Evolutionary conservation across 495 filamentous ascomycete genomes (phyloP).

Genomic region (Daldinia childiae): DNA sequence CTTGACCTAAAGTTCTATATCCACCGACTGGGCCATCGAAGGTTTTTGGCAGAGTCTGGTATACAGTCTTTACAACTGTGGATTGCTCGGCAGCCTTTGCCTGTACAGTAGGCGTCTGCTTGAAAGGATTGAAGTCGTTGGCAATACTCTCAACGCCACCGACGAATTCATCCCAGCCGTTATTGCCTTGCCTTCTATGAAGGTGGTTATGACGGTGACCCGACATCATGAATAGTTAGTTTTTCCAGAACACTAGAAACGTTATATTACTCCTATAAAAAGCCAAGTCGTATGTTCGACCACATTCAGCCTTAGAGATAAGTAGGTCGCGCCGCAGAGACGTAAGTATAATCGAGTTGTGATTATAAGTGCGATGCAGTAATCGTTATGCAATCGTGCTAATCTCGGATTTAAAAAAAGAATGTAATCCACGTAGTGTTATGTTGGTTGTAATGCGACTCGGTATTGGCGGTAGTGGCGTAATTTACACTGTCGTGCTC

Average conservation of each 20-base stretch:
- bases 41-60: conserved; percentile 63
- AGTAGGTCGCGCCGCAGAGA: not conserved
- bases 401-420: conserved; percentile 30
- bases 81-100: conserved; percentile 44
- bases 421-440: conserved; percentile 37
- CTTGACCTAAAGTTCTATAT: conserved; percentile 58
- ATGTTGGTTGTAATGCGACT: conserved; percentile 27
- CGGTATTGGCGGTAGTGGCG: conserved; percentile 23
- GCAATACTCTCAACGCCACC: conserved; percentile 32
- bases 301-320: conserved; percentile 6
- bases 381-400: conserved; percentile 8
- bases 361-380: not conserved
- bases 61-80: conserved; percentile 61
- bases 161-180: conserved; percentile 40
- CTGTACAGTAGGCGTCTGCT: conserved; percentile 28
- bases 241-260: not conserved
- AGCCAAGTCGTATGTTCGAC: conserved; percentile 4
- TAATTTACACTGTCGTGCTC: conserved; percentile 23
- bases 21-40: conserved; percentile 66
- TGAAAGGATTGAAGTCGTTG: conserved; percentile 42
- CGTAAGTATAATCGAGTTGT: conserved; percentile 2
- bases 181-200: conserved; percentile 33
- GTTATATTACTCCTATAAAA: conserved; percentile 10
- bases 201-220: conserved; percentile 42
- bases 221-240: conserved; percentile 38